A percentile compares a stretch with the other conserved stretches of the same genome.
phyloP scores from a whole-genome alignment of 371 early-diverging fungal genomes.

The Amoeboaphelidium protococcarum region DNA sequence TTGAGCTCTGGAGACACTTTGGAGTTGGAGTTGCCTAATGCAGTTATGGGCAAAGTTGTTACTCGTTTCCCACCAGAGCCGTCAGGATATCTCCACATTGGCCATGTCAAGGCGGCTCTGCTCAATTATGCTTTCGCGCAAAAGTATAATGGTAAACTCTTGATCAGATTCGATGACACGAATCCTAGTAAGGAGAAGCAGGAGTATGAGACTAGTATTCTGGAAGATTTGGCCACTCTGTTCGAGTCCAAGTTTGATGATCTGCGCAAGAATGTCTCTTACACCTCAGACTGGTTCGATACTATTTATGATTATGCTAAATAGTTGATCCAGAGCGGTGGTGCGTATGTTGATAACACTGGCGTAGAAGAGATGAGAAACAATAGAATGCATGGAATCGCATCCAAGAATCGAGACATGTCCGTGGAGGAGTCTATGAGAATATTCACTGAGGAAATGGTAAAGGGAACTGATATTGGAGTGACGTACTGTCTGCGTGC shows the following conservation, averaged over 20 bases:
- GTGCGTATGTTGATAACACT: conserved; percentile 95
- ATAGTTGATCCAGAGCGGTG: conserved; percentile 64
- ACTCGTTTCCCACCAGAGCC: conserved; percentile 98
- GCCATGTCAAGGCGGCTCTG: conserved; percentile 97
- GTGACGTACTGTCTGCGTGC: conserved; percentile 83
- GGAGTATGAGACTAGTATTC: conserved; percentile 82
- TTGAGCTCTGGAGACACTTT: conserved; percentile 74
- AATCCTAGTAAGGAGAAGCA: conserved; percentile 95
- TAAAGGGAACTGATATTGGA: conserved; percentile 51
- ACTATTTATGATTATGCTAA: conserved; percentile 58
- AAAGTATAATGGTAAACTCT: conserved; percentile 68
- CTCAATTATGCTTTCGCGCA: conserved; percentile 94
- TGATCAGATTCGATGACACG: conserved; percentile 98
- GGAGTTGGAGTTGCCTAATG: conserved; percentile 59
- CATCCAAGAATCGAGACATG: conserved; percentile 60
- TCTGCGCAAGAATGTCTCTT: conserved; percentile 57
- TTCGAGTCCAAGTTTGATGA: conserved; percentile 56
- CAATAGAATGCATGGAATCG: conserved; percentile 71
- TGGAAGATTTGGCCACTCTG: conserved; percentile 51
- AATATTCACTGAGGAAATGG: conserved; percentile 83
- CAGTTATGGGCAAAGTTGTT: conserved; percentile 61
- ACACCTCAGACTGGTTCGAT: conserved; percentile 94
- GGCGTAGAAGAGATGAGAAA: conserved; percentile 59
- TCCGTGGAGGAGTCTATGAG: conserved; percentile 69
- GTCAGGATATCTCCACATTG: conserved; percentile 93